Base-by-base conservation (phyloP, 352 stramenopile species). In the Phytophthora pinifolia region DNA sequence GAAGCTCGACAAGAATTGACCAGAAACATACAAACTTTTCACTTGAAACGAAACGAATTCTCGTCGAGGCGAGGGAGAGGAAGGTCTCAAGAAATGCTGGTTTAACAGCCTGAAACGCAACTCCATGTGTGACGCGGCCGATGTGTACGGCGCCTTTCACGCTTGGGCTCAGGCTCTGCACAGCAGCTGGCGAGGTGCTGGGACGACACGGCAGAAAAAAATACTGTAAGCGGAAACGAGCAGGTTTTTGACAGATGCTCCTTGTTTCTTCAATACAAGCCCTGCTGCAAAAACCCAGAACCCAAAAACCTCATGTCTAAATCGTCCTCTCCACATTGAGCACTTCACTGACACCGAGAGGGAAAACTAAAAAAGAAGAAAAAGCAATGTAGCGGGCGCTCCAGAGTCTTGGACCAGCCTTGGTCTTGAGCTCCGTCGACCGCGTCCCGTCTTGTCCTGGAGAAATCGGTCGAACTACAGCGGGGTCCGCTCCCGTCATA, bases 271-370 rank as follows among this genome's bases (percentile, higher is more conserved):
- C 22, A 6, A 3, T 3, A 27, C 22, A 27, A 22, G 20, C 20
- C 20, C 20, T n/a, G n/a, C n/a, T n/a, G n/a, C n/a, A n/a, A n/a
- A n/a, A 22, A 22, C 2, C 3, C 1, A 54, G 34, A 18, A 67
- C 50, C 46, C 54, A 67, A 68, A 68, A 52, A 27, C 22, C 22
- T 65, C 65, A 61, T 62, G 49, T 68, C 54, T 67, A 67, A 47
- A 59, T 55, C 38, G 41, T 64, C 52, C 59, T 67, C 54, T 59
- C 46, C 55, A 72, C 56, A 70, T 70, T 73, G 62, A 76, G 64
- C 65, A 76, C 70, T 83, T 76, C 72, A 74, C 65, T 76, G 42
- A 74, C 60, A 70, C 54, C 49, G 49, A 70, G 44, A 62, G 48
- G 56, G 49, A 65, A 70, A 67, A 58, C 46, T 62, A 64, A 67